Evolutionary conservation across 148 eudicot genomes (phyloP).

Genomic region (Drosera capensis): DNA sequence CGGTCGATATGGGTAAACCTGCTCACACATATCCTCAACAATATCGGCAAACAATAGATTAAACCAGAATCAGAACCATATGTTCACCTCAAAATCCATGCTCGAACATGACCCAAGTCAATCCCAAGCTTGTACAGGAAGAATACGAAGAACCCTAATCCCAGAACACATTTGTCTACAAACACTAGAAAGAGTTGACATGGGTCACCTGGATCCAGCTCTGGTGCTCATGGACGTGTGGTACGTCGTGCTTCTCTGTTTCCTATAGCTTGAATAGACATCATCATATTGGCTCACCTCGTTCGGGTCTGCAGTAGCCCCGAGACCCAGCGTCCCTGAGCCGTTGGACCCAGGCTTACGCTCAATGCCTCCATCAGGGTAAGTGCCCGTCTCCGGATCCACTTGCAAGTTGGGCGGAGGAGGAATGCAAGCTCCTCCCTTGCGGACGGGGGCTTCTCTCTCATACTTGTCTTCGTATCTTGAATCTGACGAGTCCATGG

Average conservation of each 20-base stretch:
- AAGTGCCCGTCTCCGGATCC: conserved; percentile 41
- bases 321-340: conserved; percentile 77
- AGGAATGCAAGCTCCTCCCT: conserved; percentile 96
- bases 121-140: not conserved
- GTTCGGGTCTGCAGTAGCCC: conserved; percentile 59
- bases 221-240: conserved; percentile 81
- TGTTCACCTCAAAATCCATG: too few relatives aligned
- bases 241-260: conserved; percentile 73
- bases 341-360: conserved; percentile 41
- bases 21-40: too few relatives aligned
- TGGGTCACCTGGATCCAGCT: conserved; percentile 32
- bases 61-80: too few relatives aligned
- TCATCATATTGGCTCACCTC: conserved; percentile 91
- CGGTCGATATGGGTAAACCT: too few relatives aligned
- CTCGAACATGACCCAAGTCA: too few relatives aligned
- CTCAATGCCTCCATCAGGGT: conserved; percentile 41
- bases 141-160: not conserved
- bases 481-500: conserved; percentile 46
- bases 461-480: conserved; percentile 56
- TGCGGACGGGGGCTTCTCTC: conserved; percentile 58
- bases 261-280: conserved; percentile 77
- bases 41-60: too few relatives aligned
- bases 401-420: conserved; percentile 71
- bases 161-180: not conserved
- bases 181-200: not conserved